These are phyloP conservation scores for Colletotrichum ledebouriae DNA, from an alignment of 2,329 filamentous ascomycete genomes.

Conservation along the genomic window DNA sequence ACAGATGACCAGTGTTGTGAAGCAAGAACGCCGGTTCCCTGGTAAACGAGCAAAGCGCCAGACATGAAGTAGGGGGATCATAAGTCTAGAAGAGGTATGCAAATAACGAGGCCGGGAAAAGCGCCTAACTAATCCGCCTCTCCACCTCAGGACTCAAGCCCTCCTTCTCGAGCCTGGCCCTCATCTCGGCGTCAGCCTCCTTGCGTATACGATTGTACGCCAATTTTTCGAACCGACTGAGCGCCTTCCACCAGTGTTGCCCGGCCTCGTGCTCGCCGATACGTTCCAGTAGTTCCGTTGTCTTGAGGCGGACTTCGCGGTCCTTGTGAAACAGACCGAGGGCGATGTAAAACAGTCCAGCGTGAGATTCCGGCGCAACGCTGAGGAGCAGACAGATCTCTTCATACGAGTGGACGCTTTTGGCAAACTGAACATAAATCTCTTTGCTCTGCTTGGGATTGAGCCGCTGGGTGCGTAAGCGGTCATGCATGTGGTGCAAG, in stretches of 20 bases:
- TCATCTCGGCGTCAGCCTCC: constrained; percentile 69
- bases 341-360: constrained; percentile 90
- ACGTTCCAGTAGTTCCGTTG: constrained; percentile 84
- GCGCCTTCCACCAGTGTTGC: constrained; percentile 88
- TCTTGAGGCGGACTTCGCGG: constrained; percentile 80
- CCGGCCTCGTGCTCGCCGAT: constrained; percentile 91
- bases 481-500: constrained; percentile 92
- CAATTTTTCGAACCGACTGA: constrained; percentile 90
- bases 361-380: constrained; percentile 86
- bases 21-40: constrained; percentile 22
- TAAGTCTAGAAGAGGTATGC: constrained; percentile 32
- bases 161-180: constrained; percentile 60
- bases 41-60: constrained; percentile 18
- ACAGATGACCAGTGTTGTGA: not conserved
- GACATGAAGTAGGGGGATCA: constrained; percentile 19
- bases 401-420: constrained; percentile 82
- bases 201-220: constrained; percentile 85
- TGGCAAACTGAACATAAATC: constrained; percentile 85
- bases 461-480: constrained; percentile 85
- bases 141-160: constrained; percentile 57
- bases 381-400: constrained; percentile 87
- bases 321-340: constrained; percentile 94
- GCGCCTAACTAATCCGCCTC: constrained; percentile 62
- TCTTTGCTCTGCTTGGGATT: constrained; percentile 81
- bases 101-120: constrained; percentile 28